Percentiles rank a stretch among this genome's conserved stretches.
Conservation (phyloP, 1,139 yeast genomes). For the Maudiozyma humilis region DNA sequence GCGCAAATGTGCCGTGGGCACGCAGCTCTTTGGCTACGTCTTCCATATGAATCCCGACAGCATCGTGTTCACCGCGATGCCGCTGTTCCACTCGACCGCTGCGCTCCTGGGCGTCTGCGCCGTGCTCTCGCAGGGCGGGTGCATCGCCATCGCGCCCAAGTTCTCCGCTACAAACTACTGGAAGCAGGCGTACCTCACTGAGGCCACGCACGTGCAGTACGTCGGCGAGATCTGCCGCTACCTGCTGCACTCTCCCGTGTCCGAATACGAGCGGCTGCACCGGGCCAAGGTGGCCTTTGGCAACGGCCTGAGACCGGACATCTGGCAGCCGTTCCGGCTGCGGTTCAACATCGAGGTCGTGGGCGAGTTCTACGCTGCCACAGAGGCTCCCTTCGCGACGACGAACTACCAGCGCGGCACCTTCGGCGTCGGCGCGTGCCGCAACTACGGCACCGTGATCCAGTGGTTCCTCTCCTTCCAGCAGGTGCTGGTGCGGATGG, state of each 20-base stretch:
- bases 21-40: conserved; percentile 60
- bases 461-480: conserved; percentile 46
- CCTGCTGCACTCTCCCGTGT: conserved; percentile 56
- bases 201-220: conserved; percentile 79
- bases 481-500: conserved; percentile 64
- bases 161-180: conserved; percentile 82
- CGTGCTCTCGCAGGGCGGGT: conserved; percentile 59
- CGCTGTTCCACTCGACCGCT: conserved; percentile 91
- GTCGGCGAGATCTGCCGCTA: conserved; percentile 96
- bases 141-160: conserved; percentile 70
- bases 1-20: conserved; percentile 69
- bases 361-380: conserved; percentile 91
- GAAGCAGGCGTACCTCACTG: conserved; percentile 71
- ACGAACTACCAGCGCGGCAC: conserved; percentile 73
- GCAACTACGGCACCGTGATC: conserved; percentile 67
- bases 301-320: conserved; percentile 87
- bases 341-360: conserved; percentile 68
- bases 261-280: conserved; percentile 60
- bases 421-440: conserved; percentile 82
- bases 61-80: conserved; percentile 85
- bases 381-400: conserved; percentile 90
- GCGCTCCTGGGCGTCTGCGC: conserved; percentile 81
- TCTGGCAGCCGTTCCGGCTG: conserved; percentile 73
- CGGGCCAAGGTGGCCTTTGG: conserved; percentile 71
- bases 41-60: conserved; percentile 50